Conservation (phyloP, 148 eudicot species). For the Camellia japonica region DNA sequence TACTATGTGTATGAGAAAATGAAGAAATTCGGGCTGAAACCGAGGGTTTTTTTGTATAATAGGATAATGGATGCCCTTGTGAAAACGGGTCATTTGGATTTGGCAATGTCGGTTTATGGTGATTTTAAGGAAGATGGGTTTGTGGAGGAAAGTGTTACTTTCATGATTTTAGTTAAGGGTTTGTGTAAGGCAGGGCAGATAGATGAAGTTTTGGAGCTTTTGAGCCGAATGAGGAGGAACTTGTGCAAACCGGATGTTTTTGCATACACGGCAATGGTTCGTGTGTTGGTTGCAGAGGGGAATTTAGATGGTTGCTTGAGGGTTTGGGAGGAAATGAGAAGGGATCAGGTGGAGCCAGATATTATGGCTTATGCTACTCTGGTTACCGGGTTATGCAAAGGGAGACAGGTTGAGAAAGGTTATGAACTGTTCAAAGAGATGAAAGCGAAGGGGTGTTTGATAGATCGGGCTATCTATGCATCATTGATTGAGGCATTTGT, state of each 20-base stretch:
- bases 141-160: constrained; percentile 76
- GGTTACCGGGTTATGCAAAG: constrained; percentile 67
- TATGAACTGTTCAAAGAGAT: constrained; percentile 70
- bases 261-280: constrained; percentile 85
- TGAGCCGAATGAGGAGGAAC: constrained; percentile 58
- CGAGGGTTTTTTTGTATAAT: constrained; percentile 80
- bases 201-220: constrained; percentile 58
- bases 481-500: constrained; percentile 80
- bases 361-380: constrained; percentile 82
- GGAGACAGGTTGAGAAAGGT: constrained; percentile 55
- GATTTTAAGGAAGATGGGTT: constrained; percentile 74
- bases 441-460: constrained; percentile 65
- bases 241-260: constrained; percentile 88
- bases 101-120: constrained; percentile 77
- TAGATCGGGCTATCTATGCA: constrained; percentile 81
- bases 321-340: constrained; percentile 87
- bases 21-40: constrained; percentile 83
- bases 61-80: constrained; percentile 81
- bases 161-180: constrained; percentile 84
- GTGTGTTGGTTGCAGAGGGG: constrained; percentile 60
- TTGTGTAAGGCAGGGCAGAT: constrained; percentile 67
- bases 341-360: constrained; percentile 73
- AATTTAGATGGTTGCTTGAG: constrained; percentile 78
- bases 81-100: constrained; percentile 68
- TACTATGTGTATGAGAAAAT: constrained; percentile 83